Evolutionary conservation across 345 rosid species (phyloP).

Genomic region (Eucalyptus pauciflora): DNA sequence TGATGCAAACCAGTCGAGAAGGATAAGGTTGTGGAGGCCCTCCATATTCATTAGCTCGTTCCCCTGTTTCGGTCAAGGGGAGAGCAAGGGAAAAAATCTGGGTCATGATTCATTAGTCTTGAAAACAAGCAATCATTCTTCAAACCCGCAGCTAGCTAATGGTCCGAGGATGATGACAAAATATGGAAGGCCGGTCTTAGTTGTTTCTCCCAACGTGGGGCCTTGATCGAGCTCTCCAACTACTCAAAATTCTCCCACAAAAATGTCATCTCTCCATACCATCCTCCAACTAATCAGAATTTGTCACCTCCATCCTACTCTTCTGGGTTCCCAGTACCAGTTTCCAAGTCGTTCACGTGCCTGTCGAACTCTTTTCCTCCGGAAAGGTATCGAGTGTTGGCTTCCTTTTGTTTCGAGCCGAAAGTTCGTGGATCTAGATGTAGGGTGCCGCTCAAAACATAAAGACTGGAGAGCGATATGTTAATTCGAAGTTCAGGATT

Average conservation of each 20-base stretch:
- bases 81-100: neutral
- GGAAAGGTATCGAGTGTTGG: neutral
- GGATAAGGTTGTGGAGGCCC: neutral
- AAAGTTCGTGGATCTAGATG: neutral
- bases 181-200: neutral
- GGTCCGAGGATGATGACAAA: neutral
- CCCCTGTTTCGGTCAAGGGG: neutral
- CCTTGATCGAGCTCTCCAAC: slow-evolving; percentile 52
- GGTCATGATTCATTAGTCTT: neutral
- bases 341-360: neutral
- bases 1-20: neutral
- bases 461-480: neutral
- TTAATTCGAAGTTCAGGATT: neutral
- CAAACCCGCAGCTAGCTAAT: neutral
- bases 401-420: neutral
- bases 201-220: neutral
- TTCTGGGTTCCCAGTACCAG: neutral
- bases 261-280: neutral
- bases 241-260: neutral
- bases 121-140: neutral
- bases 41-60: neutral
- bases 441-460: neutral
- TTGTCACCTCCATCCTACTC: neutral
- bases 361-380: neutral
- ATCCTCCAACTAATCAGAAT: neutral